Conservation (phyloP, 1,139 yeast species). For the Yarrowia galli region DNA sequence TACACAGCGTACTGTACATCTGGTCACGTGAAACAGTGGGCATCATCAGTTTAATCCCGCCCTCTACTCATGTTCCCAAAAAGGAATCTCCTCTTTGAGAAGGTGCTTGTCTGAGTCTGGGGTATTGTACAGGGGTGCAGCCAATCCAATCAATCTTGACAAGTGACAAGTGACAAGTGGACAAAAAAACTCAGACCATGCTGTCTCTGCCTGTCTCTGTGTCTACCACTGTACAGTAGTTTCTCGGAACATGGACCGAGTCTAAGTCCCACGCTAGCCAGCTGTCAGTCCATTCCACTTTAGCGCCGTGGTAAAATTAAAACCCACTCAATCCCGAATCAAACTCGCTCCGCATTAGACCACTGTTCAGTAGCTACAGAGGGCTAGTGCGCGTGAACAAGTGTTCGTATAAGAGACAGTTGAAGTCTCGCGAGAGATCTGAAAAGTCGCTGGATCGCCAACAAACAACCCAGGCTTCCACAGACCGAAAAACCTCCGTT, state of each 20-base stretch:
- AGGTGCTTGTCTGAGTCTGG: constrained; percentile 24
- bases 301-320: constrained; percentile 20
- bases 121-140: constrained; percentile 26
- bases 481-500: too few relatives aligned
- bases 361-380: not conserved
- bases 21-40: not conserved
- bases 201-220: too few relatives aligned
- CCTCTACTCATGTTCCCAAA: not conserved
- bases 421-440: too few relatives aligned
- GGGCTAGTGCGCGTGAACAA: not conserved
- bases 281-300: constrained; percentile 31
- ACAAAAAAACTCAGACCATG: too few relatives aligned
- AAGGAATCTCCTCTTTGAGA: not conserved
- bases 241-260: constrained; percentile 17
- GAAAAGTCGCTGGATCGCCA: too few relatives aligned
- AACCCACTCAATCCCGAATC: not conserved
- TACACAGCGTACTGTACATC: not conserved
- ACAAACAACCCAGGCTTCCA: too few relatives aligned
- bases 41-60: too few relatives aligned
- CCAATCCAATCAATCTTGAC: not conserved
- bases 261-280: constrained; percentile 11
- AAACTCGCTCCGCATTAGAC: constrained; percentile 15
- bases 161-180: not conserved
- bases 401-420: not conserved
- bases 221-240: not conserved